Evolutionary conservation across 208 protist genomes (phyloP), one percentile per base, ranked within the genome.

Genomic region (Trypanosoma lewisi): DNA sequence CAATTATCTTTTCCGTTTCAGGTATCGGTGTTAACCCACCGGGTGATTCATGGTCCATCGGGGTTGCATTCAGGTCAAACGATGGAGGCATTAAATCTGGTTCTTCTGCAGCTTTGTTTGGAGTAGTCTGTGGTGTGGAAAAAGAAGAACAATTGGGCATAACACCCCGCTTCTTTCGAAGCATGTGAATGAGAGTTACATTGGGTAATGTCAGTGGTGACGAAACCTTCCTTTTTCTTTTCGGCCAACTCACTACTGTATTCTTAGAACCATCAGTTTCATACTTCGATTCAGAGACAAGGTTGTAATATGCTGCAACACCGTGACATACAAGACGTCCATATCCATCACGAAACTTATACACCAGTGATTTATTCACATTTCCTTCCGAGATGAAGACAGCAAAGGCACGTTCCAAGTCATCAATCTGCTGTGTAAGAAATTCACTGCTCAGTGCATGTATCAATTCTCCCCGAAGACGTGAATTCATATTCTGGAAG

Each of bases 331-430:
- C 78, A 8, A 95, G 70, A 8, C 89, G 78, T 21, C 89, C 85
- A 65, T 95, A 95, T 19, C 89, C 89, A 69, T 95, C 89, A 14
- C 82, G 82, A 61, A 93, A 95, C 41, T 73, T 65, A 50, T 90
- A 87, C 51, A 78, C 74, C 1, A 95, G 67, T 21, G 73, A 70
- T 48, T 89, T 77, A 34, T 77, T 52, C n/a, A 63, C 65, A 27
- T 71, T 70, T 44, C 63, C 75, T 42, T 68, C 49, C n/a, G 52
- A 48, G 62, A 93, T 79, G 56, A 82, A 90, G 34, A 55, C 42
- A 14, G 71, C 21, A 58, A 95, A 93, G 63, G 67, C 57, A 58
- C 68, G 78, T 57, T 95, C 85, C 6, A 95, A 64, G 53, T 93
- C 89, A 45, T 87, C 80, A 55, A 95, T 93, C 62, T 93, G 80